Evolutionary conservation across 2,329 filamentous ascomycete genomes (phyloP).

Genomic region (Chaetomiaceae sp.): DNA sequence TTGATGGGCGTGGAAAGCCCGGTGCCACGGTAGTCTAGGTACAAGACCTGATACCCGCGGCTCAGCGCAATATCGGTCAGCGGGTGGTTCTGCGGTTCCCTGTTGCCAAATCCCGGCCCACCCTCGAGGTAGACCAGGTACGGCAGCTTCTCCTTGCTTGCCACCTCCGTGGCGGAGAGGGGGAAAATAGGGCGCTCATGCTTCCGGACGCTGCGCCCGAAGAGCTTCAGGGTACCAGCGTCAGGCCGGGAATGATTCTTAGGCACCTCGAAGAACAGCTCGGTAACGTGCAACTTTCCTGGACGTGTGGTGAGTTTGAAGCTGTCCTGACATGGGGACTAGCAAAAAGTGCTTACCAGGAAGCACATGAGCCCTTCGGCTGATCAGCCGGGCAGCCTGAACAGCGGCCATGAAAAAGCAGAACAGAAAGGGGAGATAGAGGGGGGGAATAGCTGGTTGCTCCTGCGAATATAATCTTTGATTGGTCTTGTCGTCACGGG

Average conservation of each 20-base stretch:
- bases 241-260: constrained; percentile 64
- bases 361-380: constrained; percentile 22
- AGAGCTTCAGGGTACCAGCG: constrained; percentile 61
- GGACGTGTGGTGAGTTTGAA: neutral
- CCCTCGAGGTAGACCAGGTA: constrained; percentile 74
- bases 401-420: constrained; percentile 25
- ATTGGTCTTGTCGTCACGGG: too few species aligned
- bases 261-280: constrained; percentile 83
- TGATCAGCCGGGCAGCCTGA: constrained; percentile 34
- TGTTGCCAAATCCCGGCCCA: constrained; percentile 74
- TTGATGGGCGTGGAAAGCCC: constrained; percentile 78
- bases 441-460: too few species aligned
- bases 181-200: constrained; percentile 55
- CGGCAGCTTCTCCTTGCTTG: constrained; percentile 37
- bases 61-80: constrained; percentile 67
- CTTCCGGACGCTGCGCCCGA: constrained; percentile 67
- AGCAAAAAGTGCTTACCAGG: constrained; percentile 13
- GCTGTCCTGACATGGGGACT: neutral
- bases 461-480: too few species aligned
- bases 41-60: constrained; percentile 77
- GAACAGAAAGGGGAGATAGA: too few species aligned
- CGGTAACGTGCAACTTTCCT: constrained; percentile 72
- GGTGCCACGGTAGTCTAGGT: constrained; percentile 87
- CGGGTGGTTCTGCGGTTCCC: constrained; percentile 64
- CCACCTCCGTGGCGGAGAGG: constrained; percentile 27